A percentile compares a stretch with the other conserved stretches of the same genome.
Conservation (phyloP, 2,329 filamentous ascomycete genomes). For the Alternaria tenuissima region DNA sequence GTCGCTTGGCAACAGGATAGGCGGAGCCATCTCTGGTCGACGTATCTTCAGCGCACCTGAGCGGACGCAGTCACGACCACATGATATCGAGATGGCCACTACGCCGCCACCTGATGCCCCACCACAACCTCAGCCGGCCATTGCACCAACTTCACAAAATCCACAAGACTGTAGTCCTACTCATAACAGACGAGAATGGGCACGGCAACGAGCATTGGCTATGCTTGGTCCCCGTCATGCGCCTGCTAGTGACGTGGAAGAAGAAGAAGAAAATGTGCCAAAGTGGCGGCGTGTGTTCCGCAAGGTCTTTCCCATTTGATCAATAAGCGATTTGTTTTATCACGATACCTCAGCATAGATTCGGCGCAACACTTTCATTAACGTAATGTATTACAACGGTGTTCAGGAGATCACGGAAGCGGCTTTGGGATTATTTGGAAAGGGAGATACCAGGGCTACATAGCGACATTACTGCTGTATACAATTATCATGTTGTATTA, state of each 20-base stretch:
- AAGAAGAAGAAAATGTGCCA: constrained; percentile 29
- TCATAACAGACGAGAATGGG: constrained; percentile 55
- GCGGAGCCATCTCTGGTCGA: constrained; percentile 33
- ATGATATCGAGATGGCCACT: constrained; percentile 45
- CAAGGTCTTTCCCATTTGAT: constrained; percentile 46
- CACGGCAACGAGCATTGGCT: constrained; percentile 54
- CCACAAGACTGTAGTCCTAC: constrained; percentile 23
- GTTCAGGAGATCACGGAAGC: neutral
- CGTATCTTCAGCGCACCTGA: constrained; percentile 45
- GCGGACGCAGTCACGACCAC: constrained; percentile 23
- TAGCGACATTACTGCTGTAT: neutral
- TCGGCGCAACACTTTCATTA: constrained; percentile 8
- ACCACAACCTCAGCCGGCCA: neutral
- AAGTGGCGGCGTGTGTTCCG: constrained; percentile 40
- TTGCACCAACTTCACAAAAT: constrained; percentile 1
- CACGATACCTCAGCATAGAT: constrained; percentile 8
- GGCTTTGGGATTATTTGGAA: neutral
- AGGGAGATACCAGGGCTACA: constrained; percentile 2
- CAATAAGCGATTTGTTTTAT: constrained; percentile 17
- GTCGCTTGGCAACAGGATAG: constrained; percentile 37
- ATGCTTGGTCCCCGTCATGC: constrained; percentile 50
- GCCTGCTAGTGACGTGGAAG: constrained; percentile 34
- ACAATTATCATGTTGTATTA: neutral
- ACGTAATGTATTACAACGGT: neutral
- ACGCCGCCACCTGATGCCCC: constrained; percentile 1